phyloP scores from a whole-genome alignment of 768 basidiomycete species.

The Auriscalpium orientale region DNA sequence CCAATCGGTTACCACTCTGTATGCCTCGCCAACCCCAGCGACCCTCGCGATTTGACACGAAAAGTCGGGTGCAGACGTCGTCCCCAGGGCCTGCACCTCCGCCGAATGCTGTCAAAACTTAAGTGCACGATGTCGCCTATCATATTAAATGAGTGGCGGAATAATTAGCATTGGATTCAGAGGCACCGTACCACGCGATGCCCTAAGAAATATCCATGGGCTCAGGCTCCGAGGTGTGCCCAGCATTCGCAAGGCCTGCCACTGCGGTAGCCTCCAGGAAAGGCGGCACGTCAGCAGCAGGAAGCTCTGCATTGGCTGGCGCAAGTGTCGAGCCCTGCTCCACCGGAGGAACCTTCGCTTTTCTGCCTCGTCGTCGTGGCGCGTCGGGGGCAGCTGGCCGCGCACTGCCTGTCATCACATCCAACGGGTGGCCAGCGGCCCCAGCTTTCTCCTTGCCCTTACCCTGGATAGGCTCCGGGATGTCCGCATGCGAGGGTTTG shows the following conservation, averaged over 20 bases:
- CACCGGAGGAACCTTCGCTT: background rate
- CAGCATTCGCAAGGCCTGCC: background rate
- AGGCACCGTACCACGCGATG: too few relatives aligned
- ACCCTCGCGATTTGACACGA: too few relatives aligned
- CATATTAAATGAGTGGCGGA: too few relatives aligned
- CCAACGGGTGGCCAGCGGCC: background rate
- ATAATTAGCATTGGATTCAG: too few relatives aligned
- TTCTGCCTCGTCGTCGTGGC: background rate
- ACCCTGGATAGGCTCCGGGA: background rate
- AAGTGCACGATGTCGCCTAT: too few relatives aligned
- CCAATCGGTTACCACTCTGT: too few relatives aligned
- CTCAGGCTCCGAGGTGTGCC: background rate
- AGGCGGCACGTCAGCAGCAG: too few relatives aligned
- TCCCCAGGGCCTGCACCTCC: too few relatives aligned
- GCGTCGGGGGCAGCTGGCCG: background rate
- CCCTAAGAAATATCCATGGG: background rate
- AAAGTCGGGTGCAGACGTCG: too few relatives aligned
- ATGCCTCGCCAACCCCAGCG: too few relatives aligned
- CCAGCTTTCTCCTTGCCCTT: background rate
- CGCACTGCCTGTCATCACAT: background rate
- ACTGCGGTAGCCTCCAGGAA: background rate
- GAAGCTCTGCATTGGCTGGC: too few relatives aligned
- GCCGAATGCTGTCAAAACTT: too few relatives aligned
- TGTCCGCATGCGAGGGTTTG: slow-evolving; percentile 27
- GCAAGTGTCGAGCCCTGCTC: background rate